Percentiles rank a stretch among this genome's conserved stretches.
Evolutionary conservation across 192 early-diverging fungal species (phyloP).

Genomic region (Umbelopsis sp.): DNA sequence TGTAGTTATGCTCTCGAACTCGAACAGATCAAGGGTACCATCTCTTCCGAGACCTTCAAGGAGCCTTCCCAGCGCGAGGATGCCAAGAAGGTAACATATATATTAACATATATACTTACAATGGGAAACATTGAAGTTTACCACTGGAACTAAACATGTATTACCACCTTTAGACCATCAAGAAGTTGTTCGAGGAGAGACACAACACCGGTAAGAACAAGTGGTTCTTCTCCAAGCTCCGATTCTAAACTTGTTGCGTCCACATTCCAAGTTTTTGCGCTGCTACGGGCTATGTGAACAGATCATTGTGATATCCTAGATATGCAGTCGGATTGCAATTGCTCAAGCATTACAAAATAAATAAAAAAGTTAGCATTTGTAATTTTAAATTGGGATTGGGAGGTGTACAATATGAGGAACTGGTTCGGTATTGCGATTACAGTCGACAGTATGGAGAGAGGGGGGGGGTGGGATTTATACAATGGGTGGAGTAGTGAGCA

Average conservation of each 20-base stretch:
- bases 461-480: too few species aligned
- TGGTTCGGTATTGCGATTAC: too few species aligned
- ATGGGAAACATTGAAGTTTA: too few species aligned
- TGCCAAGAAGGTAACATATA: slow-evolving; percentile 73
- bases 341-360: slow-evolving; percentile 10
- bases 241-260: slow-evolving; percentile 64
- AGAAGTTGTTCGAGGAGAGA: slow-evolving; percentile 96
- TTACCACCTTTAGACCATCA: slow-evolving; percentile 60
- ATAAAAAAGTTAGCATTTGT: slow-evolving; percentile 19
- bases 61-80: slow-evolving; percentile 89
- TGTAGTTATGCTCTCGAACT: slow-evolving; percentile 92
- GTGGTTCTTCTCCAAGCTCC: slow-evolving; percentile 99
- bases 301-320: neutral
- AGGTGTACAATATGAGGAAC: too few species aligned
- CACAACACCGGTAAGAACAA: slow-evolving; percentile 99
- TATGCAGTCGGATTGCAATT: neutral
- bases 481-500: too few species aligned
- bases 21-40: slow-evolving; percentile 86
- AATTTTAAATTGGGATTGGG: neutral
- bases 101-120: too few species aligned
- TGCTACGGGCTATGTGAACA: neutral
- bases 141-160: neutral
- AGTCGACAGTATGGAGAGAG: too few species aligned
- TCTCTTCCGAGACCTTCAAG: slow-evolving; percentile 89
- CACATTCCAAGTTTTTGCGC: neutral